phyloP scores from a whole-genome alignment of 1,139 yeast genomes.

The Chernovozyma aurita region DNA sequence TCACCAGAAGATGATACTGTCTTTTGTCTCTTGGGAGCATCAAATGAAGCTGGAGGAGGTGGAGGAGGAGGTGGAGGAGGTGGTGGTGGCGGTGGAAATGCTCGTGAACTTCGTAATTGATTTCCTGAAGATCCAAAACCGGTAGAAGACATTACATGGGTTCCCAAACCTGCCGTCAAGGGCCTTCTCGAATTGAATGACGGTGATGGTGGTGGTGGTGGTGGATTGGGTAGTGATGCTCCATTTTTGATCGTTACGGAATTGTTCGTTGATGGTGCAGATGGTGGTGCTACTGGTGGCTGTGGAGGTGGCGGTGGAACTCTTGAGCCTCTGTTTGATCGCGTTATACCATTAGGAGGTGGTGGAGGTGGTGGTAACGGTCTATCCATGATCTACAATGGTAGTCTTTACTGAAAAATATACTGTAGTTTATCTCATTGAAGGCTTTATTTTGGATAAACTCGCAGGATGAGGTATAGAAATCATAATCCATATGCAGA shows the following conservation, averaged over 20 bases:
- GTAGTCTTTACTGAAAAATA: no score
- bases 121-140: not conserved
- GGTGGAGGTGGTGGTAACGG: conserved; percentile 31
- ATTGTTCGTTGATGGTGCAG: conserved; percentile 11
- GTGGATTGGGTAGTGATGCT: conserved; percentile 11
- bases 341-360: conserved; percentile 15
- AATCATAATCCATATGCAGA: no score
- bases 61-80: conserved; percentile 16
- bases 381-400: conserved; percentile 21
- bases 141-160: no score
- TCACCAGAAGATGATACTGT: conserved; percentile 1
- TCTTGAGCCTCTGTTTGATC: conserved; percentile 8
- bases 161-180: not conserved
- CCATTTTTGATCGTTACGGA: conserved; percentile 6
- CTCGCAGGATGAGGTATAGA: no score
- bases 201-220: conserved; percentile 14
- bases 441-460: no score
- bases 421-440: no score
- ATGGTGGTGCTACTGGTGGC: conserved; percentile 15
- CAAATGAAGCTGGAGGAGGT: conserved; percentile 12
- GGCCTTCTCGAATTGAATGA: conserved; percentile 8
- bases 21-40: conserved; percentile 1
- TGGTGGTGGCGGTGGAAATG: conserved; percentile 19
- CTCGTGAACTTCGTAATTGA: not conserved
- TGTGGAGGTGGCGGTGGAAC: conserved; percentile 12